Evolutionary conservation across 2,329 filamentous ascomycete genomes (phyloP), one percentile per base, ranked within the genome.

Genomic region (Colletotrichum spaethianum): DNA sequence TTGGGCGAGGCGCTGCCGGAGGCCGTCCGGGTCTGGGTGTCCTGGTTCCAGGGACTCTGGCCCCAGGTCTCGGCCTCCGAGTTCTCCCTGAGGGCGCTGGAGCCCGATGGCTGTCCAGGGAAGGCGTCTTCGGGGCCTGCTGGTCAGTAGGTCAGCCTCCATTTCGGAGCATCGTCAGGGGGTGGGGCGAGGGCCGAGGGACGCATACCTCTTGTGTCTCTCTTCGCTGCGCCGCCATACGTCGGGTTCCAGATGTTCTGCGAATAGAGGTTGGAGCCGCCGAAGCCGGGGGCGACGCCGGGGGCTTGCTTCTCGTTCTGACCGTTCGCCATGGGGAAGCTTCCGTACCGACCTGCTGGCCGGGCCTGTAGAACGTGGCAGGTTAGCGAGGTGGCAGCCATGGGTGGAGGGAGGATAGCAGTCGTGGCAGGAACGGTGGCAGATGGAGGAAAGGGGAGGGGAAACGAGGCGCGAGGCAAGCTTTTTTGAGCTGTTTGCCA

Each of bases 1-100:
- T 87, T 86, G 3, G 92, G 91, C 18, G 92, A 93, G 42, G 87
- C 87, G 74, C 84, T 89, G 68, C 86, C 86, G 44, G 87, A 86
- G 55, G 83, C 82, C 11, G 84, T 82, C 48, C 86, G 78, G 2
- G 82, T 80, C 48, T 84, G 82, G 16, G 83, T 81, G 56, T 90
- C 88, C 31, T 85, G 82, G 74, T 87, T 88, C 93, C 93, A 94
- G 20, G 89, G 87, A 46, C 86, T 83, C 74, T 85, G 82, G 72
- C 77, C 80, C 90, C 92, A 93, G 57, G 86, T 84, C 75, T 93
- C 92, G 23, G 89, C 89, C 77, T 94, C 92, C 12, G 93, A 93
- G 52, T 91, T 89, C 55, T 90, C 87, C 72, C 93, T 86, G 48
- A 95, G 85, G 70, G 92, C 93, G 73, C 91, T 88, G 7, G 93